phyloP scores from a whole-genome alignment of 202 grass and related monocot species.

The Carex sylvatica region DNA sequence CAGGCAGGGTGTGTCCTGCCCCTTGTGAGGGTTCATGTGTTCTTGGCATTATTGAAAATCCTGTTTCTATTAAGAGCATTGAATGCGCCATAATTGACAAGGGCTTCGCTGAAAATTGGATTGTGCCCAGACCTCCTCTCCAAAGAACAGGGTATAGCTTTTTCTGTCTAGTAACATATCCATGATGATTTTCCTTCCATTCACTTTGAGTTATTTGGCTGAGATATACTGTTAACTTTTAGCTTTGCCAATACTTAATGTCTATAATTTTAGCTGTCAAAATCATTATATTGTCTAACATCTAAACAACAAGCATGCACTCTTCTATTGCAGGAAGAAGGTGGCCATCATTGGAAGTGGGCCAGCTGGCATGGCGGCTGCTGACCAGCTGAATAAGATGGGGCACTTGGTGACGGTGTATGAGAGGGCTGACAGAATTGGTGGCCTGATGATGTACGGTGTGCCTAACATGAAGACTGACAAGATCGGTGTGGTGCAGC shows the following conservation, averaged over 20 bases:
- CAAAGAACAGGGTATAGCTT: conserved; percentile 79
- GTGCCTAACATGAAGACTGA: conserved; percentile 99
- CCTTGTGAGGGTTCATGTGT: conserved; percentile 98
- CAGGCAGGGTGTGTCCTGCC: conserved; percentile 92
- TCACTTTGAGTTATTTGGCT: conserved; percentile 13
- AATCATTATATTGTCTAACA: background rate
- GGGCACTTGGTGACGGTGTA: conserved; percentile 93
- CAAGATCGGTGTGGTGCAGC: conserved; percentile 73
- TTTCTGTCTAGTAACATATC: background rate
- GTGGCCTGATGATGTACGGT: conserved; percentile 99
- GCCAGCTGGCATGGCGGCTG: conserved; percentile 84
- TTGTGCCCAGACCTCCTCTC: conserved; percentile 82
- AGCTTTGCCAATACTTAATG: background rate
- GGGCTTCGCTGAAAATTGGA: conserved; percentile 95
- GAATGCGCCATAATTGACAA: conserved; percentile 98
- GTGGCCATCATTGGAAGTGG: conserved; percentile 93
- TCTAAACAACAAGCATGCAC: background rate
- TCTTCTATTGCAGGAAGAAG: conserved; percentile 64
- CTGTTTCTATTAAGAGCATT: conserved; percentile 99
- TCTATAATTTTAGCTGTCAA: conserved; percentile 2
- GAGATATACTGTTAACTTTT: background rate
- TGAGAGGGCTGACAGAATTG: conserved; percentile 92
- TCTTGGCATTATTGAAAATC: conserved; percentile 97
- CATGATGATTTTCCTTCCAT: background rate
- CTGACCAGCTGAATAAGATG: conserved; percentile 98